These are phyloP conservation scores for Lepiota venenata DNA, from an alignment of 768 basidiomycete genomes.

Conservation along the genomic window DNA sequence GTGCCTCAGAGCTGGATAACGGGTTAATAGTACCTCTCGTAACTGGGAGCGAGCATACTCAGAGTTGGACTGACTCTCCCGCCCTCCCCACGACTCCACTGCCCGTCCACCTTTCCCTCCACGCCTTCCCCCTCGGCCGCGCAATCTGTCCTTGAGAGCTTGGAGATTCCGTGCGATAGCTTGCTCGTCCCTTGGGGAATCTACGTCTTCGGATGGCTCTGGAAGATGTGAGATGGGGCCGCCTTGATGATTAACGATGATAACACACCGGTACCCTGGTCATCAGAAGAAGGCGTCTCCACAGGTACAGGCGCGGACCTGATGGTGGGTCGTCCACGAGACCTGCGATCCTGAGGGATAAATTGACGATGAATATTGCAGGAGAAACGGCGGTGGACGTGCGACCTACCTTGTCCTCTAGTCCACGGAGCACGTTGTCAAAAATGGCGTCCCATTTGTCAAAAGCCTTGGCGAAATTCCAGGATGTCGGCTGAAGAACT, in stretches of 20 bases:
- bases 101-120: constrained; percentile 47
- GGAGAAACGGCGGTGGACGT: constrained; percentile 46
- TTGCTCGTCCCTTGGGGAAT: constrained; percentile 70
- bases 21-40: background rate
- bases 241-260: background rate
- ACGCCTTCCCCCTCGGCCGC: constrained; percentile 66
- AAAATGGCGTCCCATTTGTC: constrained; percentile 82
- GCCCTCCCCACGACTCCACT: constrained; percentile 38
- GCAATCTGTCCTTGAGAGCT: constrained; percentile 81
- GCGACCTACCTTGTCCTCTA: constrained; percentile 65
- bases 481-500: constrained; percentile 38
- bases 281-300: constrained; percentile 56
- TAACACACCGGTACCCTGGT: constrained; percentile 52
- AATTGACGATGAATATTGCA: constrained; percentile 13
- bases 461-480: constrained; percentile 71
- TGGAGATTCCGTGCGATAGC: constrained; percentile 92
- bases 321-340: constrained; percentile 47
- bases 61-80: constrained; percentile 60
- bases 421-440: constrained; percentile 65
- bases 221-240: constrained; percentile 35
- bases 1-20: constrained; percentile 53
- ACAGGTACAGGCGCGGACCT: constrained; percentile 33
- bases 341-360: constrained; percentile 62
- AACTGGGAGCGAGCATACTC: constrained; percentile 51
- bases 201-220: constrained; percentile 33